Percentiles rank a stretch among this genome's conserved stretches.
These are phyloP conservation scores for Macaranga tanarius DNA, from an alignment of 441 rosid genomes.

Conservation along the genomic window DNA sequence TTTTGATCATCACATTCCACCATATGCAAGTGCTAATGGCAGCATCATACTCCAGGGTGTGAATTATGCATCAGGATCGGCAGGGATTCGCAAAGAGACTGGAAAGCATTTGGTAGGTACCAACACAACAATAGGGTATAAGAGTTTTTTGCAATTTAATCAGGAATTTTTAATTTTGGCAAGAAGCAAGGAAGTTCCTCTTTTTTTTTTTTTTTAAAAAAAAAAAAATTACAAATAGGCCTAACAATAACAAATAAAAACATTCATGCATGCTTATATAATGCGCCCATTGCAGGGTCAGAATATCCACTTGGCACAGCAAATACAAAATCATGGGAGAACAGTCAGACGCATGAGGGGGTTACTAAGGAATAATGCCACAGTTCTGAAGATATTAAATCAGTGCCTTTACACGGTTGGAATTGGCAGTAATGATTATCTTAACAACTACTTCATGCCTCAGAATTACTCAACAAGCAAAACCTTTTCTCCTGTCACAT, in stretches of 20 bases:
- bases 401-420: slow-evolving; percentile 29
- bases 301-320: slow-evolving; percentile 21
- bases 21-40: slow-evolving; percentile 30
- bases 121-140: too few relatives aligned
- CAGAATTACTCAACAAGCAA: slow-evolving; percentile 3
- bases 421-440: slow-evolving; percentile 39
- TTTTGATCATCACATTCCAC: slow-evolving; percentile 45
- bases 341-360: slow-evolving; percentile 11
- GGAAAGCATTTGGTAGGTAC: slow-evolving; percentile 44
- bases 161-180: too few relatives aligned
- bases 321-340: slow-evolving; percentile 19
- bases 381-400: slow-evolving; percentile 9
- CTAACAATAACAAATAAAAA: too few relatives aligned
- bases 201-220: too few relatives aligned
- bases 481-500: background rate
- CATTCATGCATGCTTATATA: too few relatives aligned
- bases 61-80: slow-evolving; percentile 68
- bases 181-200: too few relatives aligned
- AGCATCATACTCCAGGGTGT: slow-evolving; percentile 52
- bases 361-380: background rate
- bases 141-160: too few relatives aligned
- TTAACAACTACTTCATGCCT: slow-evolving; percentile 30
- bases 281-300: slow-evolving; percentile 21
- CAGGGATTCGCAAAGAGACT: slow-evolving; percentile 60
- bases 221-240: too few relatives aligned